phyloP scores from a whole-genome alignment of 768 basidiomycete genomes.

The Pleurotus tuber-regium region DNA sequence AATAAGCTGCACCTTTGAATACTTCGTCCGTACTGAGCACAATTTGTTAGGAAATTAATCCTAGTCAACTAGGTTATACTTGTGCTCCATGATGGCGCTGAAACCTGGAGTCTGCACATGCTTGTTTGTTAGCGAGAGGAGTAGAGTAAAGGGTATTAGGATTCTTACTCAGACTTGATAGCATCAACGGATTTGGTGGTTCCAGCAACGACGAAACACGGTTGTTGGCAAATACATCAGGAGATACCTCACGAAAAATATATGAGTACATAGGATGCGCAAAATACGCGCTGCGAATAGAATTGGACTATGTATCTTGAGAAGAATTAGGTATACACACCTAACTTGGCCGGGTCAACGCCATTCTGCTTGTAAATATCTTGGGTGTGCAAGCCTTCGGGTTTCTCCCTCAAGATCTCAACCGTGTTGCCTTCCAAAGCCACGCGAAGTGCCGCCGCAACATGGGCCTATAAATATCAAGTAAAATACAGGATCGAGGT shows the following conservation, averaged over 20 bases:
- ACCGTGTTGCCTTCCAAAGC: background rate
- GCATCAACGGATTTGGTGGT: constrained; percentile 25
- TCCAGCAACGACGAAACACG: constrained; percentile 29
- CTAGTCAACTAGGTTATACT: constrained; percentile 10
- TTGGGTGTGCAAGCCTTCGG: constrained; percentile 30
- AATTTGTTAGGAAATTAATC: background rate
- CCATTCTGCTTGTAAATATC: constrained; percentile 28
- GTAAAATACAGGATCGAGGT: constrained; percentile 13
- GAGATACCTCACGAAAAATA: constrained; percentile 31
- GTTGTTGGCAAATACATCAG: constrained; percentile 34
- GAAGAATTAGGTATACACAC: constrained; percentile 18
- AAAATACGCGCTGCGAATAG: constrained; percentile 30
- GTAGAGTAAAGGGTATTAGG: background rate
- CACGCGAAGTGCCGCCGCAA: constrained; percentile 11
- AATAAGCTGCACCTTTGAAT: constrained; percentile 14
- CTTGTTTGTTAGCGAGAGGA: constrained; percentile 1
- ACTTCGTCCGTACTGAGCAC: constrained; percentile 22
- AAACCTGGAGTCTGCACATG: constrained; percentile 17
- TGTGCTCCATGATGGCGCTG: constrained; percentile 17
- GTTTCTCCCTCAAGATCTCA: constrained; percentile 2
- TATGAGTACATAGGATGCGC: constrained; percentile 32
- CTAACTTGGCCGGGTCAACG: constrained; percentile 27
- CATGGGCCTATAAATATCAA: constrained; percentile 17
- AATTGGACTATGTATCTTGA: background rate
- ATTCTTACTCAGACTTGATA: constrained; percentile 26